Evolutionary conservation across 2,329 filamentous ascomycete species (phyloP).

Genomic region (Zymoseptoria passerinii): DNA sequence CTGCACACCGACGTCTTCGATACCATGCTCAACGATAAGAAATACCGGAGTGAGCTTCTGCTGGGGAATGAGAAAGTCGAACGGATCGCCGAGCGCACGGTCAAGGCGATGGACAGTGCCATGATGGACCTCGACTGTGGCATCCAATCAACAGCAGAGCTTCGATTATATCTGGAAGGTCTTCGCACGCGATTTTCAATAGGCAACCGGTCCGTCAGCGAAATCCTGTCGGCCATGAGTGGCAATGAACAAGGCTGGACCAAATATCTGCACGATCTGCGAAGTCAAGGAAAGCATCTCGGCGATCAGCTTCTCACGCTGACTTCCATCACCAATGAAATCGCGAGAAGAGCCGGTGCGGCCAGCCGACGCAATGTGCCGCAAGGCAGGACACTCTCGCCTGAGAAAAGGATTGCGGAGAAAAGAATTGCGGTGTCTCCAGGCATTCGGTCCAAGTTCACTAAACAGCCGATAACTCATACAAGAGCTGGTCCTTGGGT

Average conservation of each 20-base stretch:
- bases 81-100: slow-evolving; percentile 75
- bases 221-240: slow-evolving; percentile 82
- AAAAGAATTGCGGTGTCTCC: slow-evolving; percentile 1
- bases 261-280: slow-evolving; percentile 67
- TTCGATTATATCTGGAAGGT: slow-evolving; percentile 64
- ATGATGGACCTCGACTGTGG: slow-evolving; percentile 73
- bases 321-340: slow-evolving; percentile 70
- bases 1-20: slow-evolving; percentile 77
- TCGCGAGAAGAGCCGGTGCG: slow-evolving; percentile 75
- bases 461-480: slow-evolving; percentile 5
- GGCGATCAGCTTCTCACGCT: slow-evolving; percentile 64
- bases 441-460: slow-evolving; percentile 12
- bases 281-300: slow-evolving; percentile 62
- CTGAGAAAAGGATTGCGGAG: background rate
- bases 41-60: slow-evolving; percentile 63
- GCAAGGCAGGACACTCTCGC: slow-evolving; percentile 11
- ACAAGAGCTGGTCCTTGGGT: slow-evolving; percentile 12
- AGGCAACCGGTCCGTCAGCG: slow-evolving; percentile 51
- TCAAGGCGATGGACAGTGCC: slow-evolving; percentile 64
- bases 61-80: slow-evolving; percentile 87
- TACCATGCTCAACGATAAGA: slow-evolving; percentile 74
- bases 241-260: slow-evolving; percentile 89
- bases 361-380: slow-evolving; percentile 61
- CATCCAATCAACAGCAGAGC: slow-evolving; percentile 63
- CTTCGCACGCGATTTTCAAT: slow-evolving; percentile 49